phyloP scores from a whole-genome alignment of 371 early-diverging fungal genomes.

The Blyttiomyces sp. region DNA sequence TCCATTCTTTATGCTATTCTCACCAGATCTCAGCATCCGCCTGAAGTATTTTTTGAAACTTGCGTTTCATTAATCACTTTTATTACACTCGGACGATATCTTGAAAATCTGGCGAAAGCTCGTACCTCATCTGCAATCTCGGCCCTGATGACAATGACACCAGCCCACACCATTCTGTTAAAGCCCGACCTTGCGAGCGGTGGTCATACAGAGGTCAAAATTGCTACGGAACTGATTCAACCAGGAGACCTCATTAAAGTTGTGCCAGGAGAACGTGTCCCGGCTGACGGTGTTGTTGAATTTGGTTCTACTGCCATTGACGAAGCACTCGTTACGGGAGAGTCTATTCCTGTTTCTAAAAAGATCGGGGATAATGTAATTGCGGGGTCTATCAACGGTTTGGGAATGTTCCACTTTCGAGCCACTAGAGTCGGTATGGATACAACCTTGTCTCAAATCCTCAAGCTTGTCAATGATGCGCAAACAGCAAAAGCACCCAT shows the following conservation, averaged over 20 bases:
- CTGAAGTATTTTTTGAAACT: constrained; percentile 91
- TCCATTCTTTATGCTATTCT: constrained; percentile 54
- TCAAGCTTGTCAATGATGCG: constrained; percentile 85
- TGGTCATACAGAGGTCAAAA: constrained; percentile 60
- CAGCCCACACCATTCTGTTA: constrained; percentile 68
- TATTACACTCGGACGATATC: constrained; percentile 82
- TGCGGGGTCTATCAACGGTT: constrained; percentile 91
- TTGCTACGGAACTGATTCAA: constrained; percentile 84
- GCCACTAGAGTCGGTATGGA: constrained; percentile 79
- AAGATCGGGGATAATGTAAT: constrained; percentile 65
- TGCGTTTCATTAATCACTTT: constrained; percentile 86
- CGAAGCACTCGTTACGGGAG: constrained; percentile 98
- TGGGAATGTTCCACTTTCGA: constrained; percentile 60
- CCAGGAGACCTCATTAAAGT: constrained; percentile 79
- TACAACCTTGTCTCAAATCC: constrained; percentile 79
- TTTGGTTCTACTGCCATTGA: constrained; percentile 74
- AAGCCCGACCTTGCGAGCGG: constrained; percentile 39
- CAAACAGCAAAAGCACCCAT: constrained; percentile 85
- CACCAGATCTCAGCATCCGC: constrained; percentile 40
- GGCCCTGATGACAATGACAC: constrained; percentile 82
- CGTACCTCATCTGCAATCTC: constrained; percentile 86
- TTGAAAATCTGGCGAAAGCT: constrained; percentile 93
- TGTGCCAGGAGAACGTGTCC: constrained; percentile 89
- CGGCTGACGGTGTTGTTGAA: constrained; percentile 89
- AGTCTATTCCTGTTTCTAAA: constrained; percentile 87